Evolutionary conservation across 192 early-diverging fungal species (phyloP).

Genomic region (Podila verticillata): DNA sequence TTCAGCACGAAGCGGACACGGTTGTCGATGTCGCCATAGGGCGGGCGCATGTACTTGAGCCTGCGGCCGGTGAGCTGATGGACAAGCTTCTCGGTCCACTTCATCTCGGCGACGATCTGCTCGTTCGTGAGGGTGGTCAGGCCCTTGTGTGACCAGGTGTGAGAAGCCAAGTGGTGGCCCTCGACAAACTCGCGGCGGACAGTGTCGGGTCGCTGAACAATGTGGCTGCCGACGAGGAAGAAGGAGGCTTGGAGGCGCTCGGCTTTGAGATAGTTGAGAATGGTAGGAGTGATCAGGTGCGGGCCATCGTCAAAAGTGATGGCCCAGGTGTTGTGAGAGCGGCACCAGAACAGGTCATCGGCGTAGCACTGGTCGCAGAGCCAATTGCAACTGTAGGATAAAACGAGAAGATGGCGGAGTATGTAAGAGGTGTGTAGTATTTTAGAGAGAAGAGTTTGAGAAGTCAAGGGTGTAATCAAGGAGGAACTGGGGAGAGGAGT

Average conservation of each 20-base stretch:
- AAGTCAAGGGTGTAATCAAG: not conserved
- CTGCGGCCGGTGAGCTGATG: constrained; percentile 53
- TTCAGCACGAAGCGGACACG: constrained; percentile 67
- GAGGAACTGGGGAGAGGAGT: too few species aligned
- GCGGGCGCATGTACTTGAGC: constrained; percentile 64
- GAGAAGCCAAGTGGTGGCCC: constrained; percentile 43
- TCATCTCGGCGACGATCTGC: constrained; percentile 63
- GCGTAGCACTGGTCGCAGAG: constrained; percentile 1
- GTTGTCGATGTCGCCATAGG: constrained; percentile 73
- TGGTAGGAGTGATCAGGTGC: constrained; percentile 22
- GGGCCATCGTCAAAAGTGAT: constrained; percentile 61
- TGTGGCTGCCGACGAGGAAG: constrained; percentile 54
- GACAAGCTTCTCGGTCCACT: constrained; percentile 62
- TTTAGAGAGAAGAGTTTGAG: not conserved
- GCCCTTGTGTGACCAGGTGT: constrained; percentile 68
- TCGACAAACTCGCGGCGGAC: constrained; percentile 20
- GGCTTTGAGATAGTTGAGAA: constrained; percentile 50
- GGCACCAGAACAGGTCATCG: constrained; percentile 31
- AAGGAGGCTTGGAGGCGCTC: constrained; percentile 52
- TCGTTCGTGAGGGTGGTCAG: constrained; percentile 58
- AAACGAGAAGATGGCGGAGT: not conserved
- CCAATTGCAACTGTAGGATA: constrained; percentile 19
- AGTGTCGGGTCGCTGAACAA: constrained; percentile 42
- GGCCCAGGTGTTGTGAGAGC: constrained; percentile 52
- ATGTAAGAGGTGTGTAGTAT: not conserved